Evolutionary conservation across 495 filamentous ascomycete species (phyloP).

Genomic region (Haplographium delicatum): DNA sequence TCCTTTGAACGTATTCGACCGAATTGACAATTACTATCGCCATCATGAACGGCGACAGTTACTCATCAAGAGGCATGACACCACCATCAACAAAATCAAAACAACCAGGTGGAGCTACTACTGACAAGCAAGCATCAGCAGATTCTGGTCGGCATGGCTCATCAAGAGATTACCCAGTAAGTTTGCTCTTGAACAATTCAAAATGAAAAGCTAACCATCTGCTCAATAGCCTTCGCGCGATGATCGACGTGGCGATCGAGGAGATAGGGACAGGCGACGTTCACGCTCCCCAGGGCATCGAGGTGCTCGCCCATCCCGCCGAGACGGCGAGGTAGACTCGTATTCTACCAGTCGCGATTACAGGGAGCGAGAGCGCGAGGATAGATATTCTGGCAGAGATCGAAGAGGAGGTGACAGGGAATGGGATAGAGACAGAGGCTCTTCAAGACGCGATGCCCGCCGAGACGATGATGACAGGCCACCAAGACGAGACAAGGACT

Average conservation of each 20-base stretch:
- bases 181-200: slow-evolving; percentile 23
- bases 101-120: slow-evolving; percentile 29
- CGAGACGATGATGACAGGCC: slow-evolving; percentile 60
- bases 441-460: slow-evolving; percentile 45
- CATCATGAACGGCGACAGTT: slow-evolving; percentile 85
- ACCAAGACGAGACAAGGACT: slow-evolving; percentile 54
- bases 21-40: slow-evolving; percentile 11
- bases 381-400: slow-evolving; percentile 69
- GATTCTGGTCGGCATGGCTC: slow-evolving; percentile 62
- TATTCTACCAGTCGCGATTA: slow-evolving; percentile 90
- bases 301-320: slow-evolving; percentile 47
- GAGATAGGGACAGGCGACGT: slow-evolving; percentile 53
- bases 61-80: slow-evolving; percentile 69
- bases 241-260: slow-evolving; percentile 41
- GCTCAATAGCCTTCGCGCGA: slow-evolving; percentile 44
- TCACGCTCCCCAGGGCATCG: slow-evolving; percentile 69
- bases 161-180: slow-evolving; percentile 69
- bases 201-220: slow-evolving; percentile 35
- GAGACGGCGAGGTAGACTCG: slow-evolving; percentile 67
- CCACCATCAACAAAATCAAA: slow-evolving; percentile 25
- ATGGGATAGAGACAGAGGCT: slow-evolving; percentile 68
- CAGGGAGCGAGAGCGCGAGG: slow-evolving; percentile 85
- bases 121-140: slow-evolving; percentile 33
- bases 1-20: no score
- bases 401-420: slow-evolving; percentile 52